These are phyloP conservation scores for Lactifluus subvellereus DNA, from an alignment of 768 basidiomycete species.

Conservation along the genomic window DNA sequence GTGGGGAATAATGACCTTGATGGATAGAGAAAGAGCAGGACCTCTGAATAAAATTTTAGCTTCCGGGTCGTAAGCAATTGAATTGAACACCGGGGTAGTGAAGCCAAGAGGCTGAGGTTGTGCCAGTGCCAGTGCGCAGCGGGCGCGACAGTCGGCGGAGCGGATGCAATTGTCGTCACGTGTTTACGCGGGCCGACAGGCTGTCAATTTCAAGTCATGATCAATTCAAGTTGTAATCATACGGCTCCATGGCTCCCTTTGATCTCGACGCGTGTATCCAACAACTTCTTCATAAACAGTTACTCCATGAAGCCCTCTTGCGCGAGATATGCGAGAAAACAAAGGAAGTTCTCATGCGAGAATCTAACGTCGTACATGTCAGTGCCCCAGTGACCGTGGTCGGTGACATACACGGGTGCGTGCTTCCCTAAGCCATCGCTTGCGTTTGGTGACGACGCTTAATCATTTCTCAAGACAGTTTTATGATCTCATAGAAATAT, in stretches of 20 bases:
- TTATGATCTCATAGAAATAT: conserved; percentile 98
- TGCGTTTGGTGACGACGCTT: conserved; percentile 36
- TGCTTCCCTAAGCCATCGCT: conserved; percentile 18
- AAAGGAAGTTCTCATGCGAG: conserved; percentile 98
- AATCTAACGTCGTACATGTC: conserved; percentile 97
- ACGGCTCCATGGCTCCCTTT: conserved; percentile 52
- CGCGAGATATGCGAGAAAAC: conserved; percentile 99
- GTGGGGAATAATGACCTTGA: no score
- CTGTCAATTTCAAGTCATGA: not conserved
- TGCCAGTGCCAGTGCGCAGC: no score
- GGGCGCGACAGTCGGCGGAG: no score
- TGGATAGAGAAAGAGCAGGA: not conserved
- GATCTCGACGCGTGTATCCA: conserved; percentile 96
- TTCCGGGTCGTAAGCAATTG: not conserved
- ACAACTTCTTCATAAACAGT: conserved; percentile 84
- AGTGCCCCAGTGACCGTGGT: conserved; percentile 97
- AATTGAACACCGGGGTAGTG: not conserved
- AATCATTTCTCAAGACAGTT: conserved; percentile 71
- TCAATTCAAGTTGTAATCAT: conserved; percentile 13
- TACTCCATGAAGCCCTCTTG: conserved; percentile 88
- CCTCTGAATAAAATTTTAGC: not conserved
- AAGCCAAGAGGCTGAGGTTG: no score
- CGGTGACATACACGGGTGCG: conserved; percentile 98
- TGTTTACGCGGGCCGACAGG: not conserved
- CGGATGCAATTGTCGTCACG: no score